Conservation (phyloP, 768 basidiomycete species). For the Suillus sp. region DNA sequence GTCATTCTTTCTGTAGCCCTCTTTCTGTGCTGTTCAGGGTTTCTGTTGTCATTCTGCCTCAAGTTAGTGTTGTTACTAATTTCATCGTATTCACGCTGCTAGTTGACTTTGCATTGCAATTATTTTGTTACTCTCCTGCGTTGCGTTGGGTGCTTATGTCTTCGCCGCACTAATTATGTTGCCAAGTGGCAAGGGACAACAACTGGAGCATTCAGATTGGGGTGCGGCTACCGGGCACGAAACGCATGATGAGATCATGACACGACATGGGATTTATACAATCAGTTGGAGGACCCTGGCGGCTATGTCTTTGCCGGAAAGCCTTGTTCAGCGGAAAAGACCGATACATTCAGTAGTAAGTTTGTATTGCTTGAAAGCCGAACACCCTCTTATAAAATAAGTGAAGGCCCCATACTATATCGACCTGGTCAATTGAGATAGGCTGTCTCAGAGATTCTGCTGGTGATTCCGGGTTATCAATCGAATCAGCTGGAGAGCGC, state of each 20-base stretch:
- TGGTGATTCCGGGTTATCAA: background rate
- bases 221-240: background rate
- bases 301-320: background rate
- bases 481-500: background rate
- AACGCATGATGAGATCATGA: background rate
- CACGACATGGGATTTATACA: too few relatives aligned
- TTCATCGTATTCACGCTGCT: slow-evolving; percentile 18
- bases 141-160: background rate
- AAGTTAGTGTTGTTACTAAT: slow-evolving; percentile 14
- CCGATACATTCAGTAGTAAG: background rate
- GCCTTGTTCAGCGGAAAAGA: background rate
- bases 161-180: background rate
- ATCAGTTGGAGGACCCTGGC: background rate
- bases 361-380: background rate
- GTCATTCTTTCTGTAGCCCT: slow-evolving; percentile 27
- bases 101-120: slow-evolving; percentile 12
- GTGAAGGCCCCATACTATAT: too few relatives aligned
- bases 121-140: background rate
- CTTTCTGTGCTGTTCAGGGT: slow-evolving; percentile 14
- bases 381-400: background rate
- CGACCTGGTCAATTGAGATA: background rate
- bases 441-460: background rate
- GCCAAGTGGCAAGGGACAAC: background rate
- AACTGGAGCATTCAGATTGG: background rate
- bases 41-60: slow-evolving; percentile 10